Evolutionary conservation across 768 basidiomycete species (phyloP).

Genomic region (Lactifluus hygrophoroides): DNA sequence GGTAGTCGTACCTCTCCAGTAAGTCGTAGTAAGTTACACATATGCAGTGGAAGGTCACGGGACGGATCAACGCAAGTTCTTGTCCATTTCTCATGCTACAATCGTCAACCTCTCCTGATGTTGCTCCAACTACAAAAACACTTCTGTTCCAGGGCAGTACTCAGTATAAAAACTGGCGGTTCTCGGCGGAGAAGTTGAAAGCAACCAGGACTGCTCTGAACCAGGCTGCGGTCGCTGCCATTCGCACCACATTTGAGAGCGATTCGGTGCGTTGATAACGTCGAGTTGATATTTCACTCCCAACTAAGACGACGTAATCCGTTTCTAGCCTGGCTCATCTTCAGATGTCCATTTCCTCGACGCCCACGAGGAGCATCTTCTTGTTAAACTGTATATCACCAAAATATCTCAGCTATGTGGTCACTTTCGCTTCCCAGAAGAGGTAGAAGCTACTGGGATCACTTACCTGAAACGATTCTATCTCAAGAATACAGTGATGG

Average conservation of each 20-base stretch:
- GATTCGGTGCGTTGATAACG: conserved; percentile 51
- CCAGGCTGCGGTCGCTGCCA: conserved; percentile 62
- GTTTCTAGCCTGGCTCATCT: conserved; percentile 59
- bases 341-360: conserved; percentile 62
- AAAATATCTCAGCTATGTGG: conserved; percentile 82
- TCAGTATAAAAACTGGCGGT: conserved; percentile 85
- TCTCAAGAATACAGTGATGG: conserved; percentile 96
- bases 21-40: too few species aligned
- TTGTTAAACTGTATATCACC: conserved; percentile 82
- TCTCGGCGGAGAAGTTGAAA: conserved; percentile 58
- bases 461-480: conserved; percentile 96
- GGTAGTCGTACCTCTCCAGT: too few species aligned
- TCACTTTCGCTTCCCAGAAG: conserved; percentile 81
- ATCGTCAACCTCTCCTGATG: conserved; percentile 1
- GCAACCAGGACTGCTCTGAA: conserved; percentile 62
- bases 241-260: conserved; percentile 67
- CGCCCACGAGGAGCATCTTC: conserved; percentile 75
- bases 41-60: too few species aligned
- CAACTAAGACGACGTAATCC: not conserved
- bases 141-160: conserved; percentile 71
- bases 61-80: too few species aligned
- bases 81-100: conserved; percentile 5
- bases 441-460: conserved; percentile 88
- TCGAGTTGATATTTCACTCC: not conserved
- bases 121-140: conserved; percentile 23